Conservation (phyloP, 164 flowering plant genomes). For the Kingdonia uniflora region DNA sequence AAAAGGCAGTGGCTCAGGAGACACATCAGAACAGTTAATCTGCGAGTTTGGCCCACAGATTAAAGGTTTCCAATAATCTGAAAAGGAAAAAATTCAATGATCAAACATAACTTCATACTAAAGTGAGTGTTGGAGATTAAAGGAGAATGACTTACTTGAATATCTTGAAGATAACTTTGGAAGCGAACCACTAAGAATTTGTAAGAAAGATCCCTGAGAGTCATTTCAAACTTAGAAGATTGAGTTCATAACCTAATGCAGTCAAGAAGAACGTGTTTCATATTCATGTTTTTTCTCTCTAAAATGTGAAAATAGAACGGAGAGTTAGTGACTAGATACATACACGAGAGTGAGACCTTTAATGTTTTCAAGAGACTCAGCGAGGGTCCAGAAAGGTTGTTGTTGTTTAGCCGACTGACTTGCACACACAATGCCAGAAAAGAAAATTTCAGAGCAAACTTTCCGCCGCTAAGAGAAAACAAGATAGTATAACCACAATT, state of each 20-base stretch:
- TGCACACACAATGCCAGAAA: conserved; percentile 15
- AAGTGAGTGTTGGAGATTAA: neutral
- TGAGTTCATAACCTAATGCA: conserved; percentile 2
- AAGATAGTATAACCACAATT: no score
- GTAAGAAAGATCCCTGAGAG: conserved; percentile 74
- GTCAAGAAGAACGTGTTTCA: neutral
- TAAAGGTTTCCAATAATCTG: conserved; percentile 79
- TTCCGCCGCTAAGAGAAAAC: no score
- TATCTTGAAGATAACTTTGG: conserved; percentile 84
- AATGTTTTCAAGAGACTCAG: conserved; percentile 64
- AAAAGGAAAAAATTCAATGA: neutral
- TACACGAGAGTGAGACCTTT: conserved; percentile 84
- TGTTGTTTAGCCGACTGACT: conserved; percentile 82
- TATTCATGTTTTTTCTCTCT: neutral
- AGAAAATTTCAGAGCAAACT: neutral
- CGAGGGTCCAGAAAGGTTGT: conserved; percentile 71
- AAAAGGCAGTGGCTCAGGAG: conserved; percentile 65
- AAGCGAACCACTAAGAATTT: conserved; percentile 89
- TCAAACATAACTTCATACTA: neutral
- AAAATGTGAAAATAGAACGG: conserved; percentile 3
- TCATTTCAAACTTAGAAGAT: conserved; percentile 2
- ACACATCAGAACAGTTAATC: conserved; percentile 61
- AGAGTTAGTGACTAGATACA: conserved; percentile 17
- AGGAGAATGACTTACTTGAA: conserved; percentile 58
- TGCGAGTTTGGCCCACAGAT: conserved; percentile 51